phyloP scores from a whole-genome alignment of 208 protist genomes.

The Trypanosoma rangeli region DNA sequence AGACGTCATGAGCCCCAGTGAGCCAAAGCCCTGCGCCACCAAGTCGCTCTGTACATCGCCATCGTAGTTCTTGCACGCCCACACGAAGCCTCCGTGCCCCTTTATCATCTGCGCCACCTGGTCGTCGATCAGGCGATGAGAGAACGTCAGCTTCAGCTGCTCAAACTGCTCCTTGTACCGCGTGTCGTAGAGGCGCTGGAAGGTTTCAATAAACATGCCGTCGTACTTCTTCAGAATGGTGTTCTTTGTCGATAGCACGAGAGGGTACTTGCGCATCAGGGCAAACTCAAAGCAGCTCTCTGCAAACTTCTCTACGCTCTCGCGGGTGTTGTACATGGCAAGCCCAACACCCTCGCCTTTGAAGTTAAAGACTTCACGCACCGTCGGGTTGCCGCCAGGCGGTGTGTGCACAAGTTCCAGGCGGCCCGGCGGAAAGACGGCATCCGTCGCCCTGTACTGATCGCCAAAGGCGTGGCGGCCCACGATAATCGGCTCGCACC shows the following conservation, averaged over 20 bases:
- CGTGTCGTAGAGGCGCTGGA: constrained; percentile 93
- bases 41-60: constrained; percentile 98
- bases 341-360: constrained; percentile 85
- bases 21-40: constrained; percentile 97
- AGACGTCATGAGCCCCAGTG: constrained; percentile 98
- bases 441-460: constrained; percentile 96
- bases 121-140: constrained; percentile 98
- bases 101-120: constrained; percentile 96
- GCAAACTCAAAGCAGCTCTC: constrained; percentile 94
- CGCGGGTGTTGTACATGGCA: constrained; percentile 97
- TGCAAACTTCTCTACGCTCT: constrained; percentile 96
- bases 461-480: constrained; percentile 97
- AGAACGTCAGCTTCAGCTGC: constrained; percentile 88
- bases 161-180: constrained; percentile 90
- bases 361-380: constrained; percentile 91
- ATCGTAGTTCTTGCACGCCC: constrained; percentile 99
- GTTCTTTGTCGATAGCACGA: constrained; percentile 97
- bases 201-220: constrained; percentile 96
- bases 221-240: constrained; percentile 99
- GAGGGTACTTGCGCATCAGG: constrained; percentile 84
- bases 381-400: constrained; percentile 51
- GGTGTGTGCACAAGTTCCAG: constrained; percentile 94
- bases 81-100: constrained; percentile 93
- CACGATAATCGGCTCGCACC: constrained; percentile 96
- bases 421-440: constrained; percentile 83